These are phyloP conservation scores for Aspergillus ochraceus DNA, from an alignment of 2,329 filamentous ascomycete species.

Conservation along the genomic window DNA sequence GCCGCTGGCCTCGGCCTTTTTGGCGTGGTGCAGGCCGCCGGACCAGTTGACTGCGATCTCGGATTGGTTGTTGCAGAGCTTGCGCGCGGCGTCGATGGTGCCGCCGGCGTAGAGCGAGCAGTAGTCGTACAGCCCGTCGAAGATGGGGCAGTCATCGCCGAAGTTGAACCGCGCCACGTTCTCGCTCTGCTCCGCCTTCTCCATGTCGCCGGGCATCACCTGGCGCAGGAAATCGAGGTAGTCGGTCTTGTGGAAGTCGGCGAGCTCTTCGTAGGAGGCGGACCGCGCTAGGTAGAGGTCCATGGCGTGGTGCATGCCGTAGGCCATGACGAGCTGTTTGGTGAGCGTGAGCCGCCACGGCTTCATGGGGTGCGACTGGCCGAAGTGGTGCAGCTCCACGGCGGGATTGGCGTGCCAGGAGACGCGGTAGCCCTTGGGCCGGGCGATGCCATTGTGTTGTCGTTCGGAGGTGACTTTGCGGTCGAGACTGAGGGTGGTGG, in stretches of 20 bases:
- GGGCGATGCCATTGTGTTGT: constrained; percentile 67
- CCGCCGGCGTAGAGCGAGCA: constrained; percentile 90
- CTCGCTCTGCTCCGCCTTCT: constrained; percentile 60
- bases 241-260: constrained; percentile 80
- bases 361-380: constrained; percentile 97
- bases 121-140: constrained; percentile 93
- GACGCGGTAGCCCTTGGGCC: constrained; percentile 83
- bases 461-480: constrained; percentile 55
- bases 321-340: constrained; percentile 90
- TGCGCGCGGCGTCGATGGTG: constrained; percentile 85
- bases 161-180: constrained; percentile 73
- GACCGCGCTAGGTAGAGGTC: constrained; percentile 83
- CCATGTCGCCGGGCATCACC: constrained; percentile 69
- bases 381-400: constrained; percentile 96
- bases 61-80: constrained; percentile 80
- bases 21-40: constrained; percentile 92
- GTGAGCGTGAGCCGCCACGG: constrained; percentile 95
- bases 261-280: constrained; percentile 84
- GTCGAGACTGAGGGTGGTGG: constrained; percentile 49
- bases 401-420: constrained; percentile 94
- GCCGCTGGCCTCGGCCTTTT: constrained; percentile 87
- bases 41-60: constrained; percentile 99
- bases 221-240: constrained; percentile 86
- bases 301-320: constrained; percentile 96
- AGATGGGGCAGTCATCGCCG: constrained; percentile 92